A percentile compares a stretch with the other conserved stretches of the same genome.
Conservation (phyloP, 495 filamentous ascomycete species). For the Hamigera avellanea region DNA sequence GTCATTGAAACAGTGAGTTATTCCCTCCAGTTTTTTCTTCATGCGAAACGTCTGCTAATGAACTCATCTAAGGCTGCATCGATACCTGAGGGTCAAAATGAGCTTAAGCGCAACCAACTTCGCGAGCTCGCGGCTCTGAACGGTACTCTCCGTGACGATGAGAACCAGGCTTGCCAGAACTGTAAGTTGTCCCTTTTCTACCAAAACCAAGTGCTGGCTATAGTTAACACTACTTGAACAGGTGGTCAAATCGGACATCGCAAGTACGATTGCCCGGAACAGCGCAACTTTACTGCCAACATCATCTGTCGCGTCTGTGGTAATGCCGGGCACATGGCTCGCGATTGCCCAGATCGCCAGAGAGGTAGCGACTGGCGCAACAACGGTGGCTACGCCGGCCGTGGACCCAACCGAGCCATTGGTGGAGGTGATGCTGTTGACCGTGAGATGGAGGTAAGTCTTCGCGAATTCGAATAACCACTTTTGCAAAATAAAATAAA, state of each 20-base stretch:
- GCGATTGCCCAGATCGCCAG: constrained; percentile 88
- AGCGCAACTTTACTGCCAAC: constrained; percentile 94
- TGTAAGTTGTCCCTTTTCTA: constrained; percentile 40
- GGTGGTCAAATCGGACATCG: constrained; percentile 95
- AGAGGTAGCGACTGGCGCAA: constrained; percentile 88
- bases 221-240: constrained; percentile 12
- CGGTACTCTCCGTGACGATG: constrained; percentile 95
- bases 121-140: constrained; percentile 94
- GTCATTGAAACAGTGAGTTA: constrained; percentile 84
- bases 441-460: constrained; percentile 82
- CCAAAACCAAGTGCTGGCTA: constrained; percentile 1
- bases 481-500: no score
- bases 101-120: constrained; percentile 96
- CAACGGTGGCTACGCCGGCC: constrained; percentile 36
- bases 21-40: constrained; percentile 9
- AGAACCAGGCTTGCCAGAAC: constrained; percentile 99
- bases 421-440: constrained; percentile 77
- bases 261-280: constrained; percentile 97
- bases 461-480: no score
- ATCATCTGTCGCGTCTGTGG: constrained; percentile 99
- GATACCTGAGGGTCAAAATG: constrained; percentile 95
- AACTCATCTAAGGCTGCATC: constrained; percentile 65
- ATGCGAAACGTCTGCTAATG: constrained; percentile 11
- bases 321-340: constrained; percentile 85
- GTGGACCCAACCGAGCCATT: constrained; percentile 52